These are phyloP conservation scores for Hirschioporus abietinus DNA, from an alignment of 768 basidiomycete genomes.

Conservation along the genomic window DNA sequence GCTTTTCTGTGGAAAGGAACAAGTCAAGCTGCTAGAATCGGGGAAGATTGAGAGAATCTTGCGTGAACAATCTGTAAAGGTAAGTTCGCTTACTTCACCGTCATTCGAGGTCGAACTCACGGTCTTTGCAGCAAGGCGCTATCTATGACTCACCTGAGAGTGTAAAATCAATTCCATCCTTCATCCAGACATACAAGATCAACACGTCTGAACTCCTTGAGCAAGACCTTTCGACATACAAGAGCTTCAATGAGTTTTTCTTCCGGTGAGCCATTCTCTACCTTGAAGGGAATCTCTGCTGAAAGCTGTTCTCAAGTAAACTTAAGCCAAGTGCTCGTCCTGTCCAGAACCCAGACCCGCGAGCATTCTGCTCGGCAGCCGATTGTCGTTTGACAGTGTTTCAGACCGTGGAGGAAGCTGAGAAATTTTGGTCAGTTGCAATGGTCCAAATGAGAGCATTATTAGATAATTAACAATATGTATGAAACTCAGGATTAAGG, in stretches of 20 bases:
- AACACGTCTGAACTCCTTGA: constrained; percentile 54
- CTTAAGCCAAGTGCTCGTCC: constrained; percentile 58
- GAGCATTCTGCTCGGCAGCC: constrained; percentile 57
- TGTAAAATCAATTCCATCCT: constrained; percentile 46
- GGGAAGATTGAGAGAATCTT: constrained; percentile 45
- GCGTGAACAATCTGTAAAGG: constrained; percentile 49
- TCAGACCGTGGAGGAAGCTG: constrained; percentile 48
- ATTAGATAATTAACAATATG: not conserved
- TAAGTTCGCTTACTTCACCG: constrained; percentile 14
- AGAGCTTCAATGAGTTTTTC: constrained; percentile 79
- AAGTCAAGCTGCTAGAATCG: constrained; percentile 41
- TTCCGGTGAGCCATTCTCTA: constrained; percentile 33
- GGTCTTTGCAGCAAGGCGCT: constrained; percentile 39
- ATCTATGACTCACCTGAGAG: constrained; percentile 52
- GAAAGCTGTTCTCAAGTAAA: constrained; percentile 30
- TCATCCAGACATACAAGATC: constrained; percentile 52
- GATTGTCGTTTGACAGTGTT: constrained; percentile 75
- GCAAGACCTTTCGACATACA: constrained; percentile 57
- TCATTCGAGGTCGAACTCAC: not conserved
- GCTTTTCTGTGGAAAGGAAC: constrained; percentile 54
- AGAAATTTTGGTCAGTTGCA: constrained; percentile 55
- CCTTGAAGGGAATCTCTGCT: not conserved
- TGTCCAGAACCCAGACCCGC: constrained; percentile 44
- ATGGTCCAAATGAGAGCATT: not conserved
- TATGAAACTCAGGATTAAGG: constrained; percentile 55